Conservation (phyloP, 306 rosid genomes). For the Pterocarpus macrocarpus region DNA sequence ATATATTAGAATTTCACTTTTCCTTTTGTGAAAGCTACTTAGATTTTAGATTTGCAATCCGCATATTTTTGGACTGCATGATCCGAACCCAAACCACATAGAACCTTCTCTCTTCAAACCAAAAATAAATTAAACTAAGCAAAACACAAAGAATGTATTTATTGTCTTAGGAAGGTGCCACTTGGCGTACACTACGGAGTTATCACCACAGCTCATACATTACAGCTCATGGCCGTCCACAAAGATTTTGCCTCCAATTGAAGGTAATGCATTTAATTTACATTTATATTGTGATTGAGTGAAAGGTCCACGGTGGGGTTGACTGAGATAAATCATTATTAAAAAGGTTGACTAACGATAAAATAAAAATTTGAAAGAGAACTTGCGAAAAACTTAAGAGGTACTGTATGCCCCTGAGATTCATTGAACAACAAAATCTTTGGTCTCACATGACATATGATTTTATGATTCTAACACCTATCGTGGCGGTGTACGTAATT, state of each 20-base stretch:
- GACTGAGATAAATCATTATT: constrained; percentile 27
- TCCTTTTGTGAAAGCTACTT: constrained; percentile 15
- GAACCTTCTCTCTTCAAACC: neutral
- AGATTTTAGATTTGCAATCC: constrained; percentile 27
- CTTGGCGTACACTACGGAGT: constrained; percentile 18
- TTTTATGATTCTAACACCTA: constrained; percentile 38
- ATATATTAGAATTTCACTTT: neutral
- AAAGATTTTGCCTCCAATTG: constrained; percentile 35
- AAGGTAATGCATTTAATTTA: constrained; percentile 1
- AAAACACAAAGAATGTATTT: neutral
- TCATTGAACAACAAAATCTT: constrained; percentile 51
- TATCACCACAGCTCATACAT: neutral
- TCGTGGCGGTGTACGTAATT: constrained; percentile 48
- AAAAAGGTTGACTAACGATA: constrained; percentile 42
- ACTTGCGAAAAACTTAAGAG: neutral
- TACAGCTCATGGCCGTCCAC: constrained; percentile 43
- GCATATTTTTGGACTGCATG: neutral
- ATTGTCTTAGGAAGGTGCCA: neutral
- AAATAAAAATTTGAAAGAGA: constrained; percentile 15
- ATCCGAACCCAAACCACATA: neutral
- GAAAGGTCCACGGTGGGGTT: constrained; percentile 24
- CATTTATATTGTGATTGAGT: neutral
- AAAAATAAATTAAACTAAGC: neutral
- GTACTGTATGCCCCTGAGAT: constrained; percentile 24
- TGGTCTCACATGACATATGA: constrained; percentile 53